Base-by-base conservation (phyloP, 2,329 filamentous ascomycete species). In the Aspergillus uvarum region DNA sequence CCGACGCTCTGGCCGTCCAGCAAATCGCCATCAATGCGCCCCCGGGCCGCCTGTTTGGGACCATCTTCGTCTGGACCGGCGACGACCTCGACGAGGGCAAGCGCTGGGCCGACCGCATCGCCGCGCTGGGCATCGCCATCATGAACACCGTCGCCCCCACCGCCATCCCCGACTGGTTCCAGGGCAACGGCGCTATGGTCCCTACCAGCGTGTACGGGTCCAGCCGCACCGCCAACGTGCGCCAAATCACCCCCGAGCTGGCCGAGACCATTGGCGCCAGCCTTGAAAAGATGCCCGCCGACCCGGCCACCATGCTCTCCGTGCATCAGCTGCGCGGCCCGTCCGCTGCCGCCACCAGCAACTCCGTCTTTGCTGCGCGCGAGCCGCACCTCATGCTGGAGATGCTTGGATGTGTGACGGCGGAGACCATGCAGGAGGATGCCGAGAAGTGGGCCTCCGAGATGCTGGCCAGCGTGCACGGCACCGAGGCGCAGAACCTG, bases 301-400 rank as follows among this genome's bases (percentile, higher is more conserved):
- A 64, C 51, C 59, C 51, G 2, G 57, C 47, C 10, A 47, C 58
- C 3, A 64, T 70, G 59, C 24, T 65, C 2, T 58, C 59, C 2
- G 51, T 70, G 0, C 68, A 70, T 51, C 50, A 69, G 49, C 44
- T 68, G 5, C 58, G 68, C 1, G 66, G 61, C 0, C 47, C 54
- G 5, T 67, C 66, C 1, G 60, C 61, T 1, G 11, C 11, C 48
- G 49, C 42, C 12, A 59, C 38, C 7, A 16, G 21, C 12, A 26
- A 59, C 4, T 56, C 58, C 2, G 63, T 70, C 0, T 70, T 68
- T 56, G 54, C 6, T 3, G 24, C 63, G 1, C 53, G 66, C 3
- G 59, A 69, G 26, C 64, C 64, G 5, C 68, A 70, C 53, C 66
- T 58, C 31, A 61, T 67, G 62, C 24, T 69, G 2, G 67, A 68